Evolutionary conservation across 805 yeast species (phyloP), one percentile per base, ranked within the genome.

Genomic region (Nakazawaea sp.): DNA sequence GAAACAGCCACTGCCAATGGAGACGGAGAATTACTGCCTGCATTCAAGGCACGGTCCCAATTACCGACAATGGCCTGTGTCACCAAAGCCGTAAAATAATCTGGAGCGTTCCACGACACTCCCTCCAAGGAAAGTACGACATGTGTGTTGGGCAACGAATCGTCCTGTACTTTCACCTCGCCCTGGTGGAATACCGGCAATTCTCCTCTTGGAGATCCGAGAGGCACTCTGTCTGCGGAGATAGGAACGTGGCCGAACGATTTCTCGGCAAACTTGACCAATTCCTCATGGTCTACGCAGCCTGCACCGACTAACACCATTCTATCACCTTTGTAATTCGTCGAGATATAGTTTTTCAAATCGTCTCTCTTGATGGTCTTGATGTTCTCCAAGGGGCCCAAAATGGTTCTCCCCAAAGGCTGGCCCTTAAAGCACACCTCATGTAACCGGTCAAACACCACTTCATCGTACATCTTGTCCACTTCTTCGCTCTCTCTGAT

Each of bases 231-330:
- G 23, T 66, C 59, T 17, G 64, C 61, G 12, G 79, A 66, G 9
- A 65, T 41, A 34, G 77, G 71, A 34, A 84, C 71, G 49, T 78
- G 81, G 10, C 86, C 86, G 57, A 92, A 92, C 52, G 76, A 73
- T 55, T 75, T 66, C 46, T 79, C 70, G 3, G 97, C 97, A 42
- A 78, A 68, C 45, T 68, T 53, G 18, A 88, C 95, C 39, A 92
- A 73, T 45, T 81, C 78, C 6, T 80, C 83, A 62, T 92, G 99
- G 50, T 86, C 76, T 18, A 92, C 94, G 31, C 89, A 81, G 17
- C 99, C 99, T 1, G 94, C 88, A 29, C 96, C 97, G 28, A 89
- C 95, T n/a, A 92, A 68, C 1, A 92, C 97, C 97, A 92, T 92
- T 53, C 97, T 71, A 62, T 92, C 97, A 29, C 97, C 95, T 53